Evolutionary conservation across 257 asterid genomes (phyloP), one percentile per base, ranked within the genome.

Genomic region (Capsicum chinense): DNA sequence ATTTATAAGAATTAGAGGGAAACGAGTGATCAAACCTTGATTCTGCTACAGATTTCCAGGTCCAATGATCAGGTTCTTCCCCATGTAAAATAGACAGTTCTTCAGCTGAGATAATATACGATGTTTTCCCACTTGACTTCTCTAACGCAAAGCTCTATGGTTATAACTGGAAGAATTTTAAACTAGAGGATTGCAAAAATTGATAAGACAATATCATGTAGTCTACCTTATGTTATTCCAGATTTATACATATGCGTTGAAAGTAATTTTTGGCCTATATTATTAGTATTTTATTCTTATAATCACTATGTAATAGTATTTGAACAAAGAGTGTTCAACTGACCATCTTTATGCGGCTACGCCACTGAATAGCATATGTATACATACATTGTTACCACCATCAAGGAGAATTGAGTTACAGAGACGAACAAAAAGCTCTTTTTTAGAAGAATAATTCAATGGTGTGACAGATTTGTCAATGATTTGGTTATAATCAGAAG

Each of bases 101-200:
- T 69, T 81, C 14, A 0, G 90, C 85, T 21, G 91, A 89, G 56
- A 89, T 58, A 17, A 83, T 56, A 83, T 78, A 89, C 6, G 82
- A 83, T 67, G 81, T 89, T 70, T 68, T 66, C 2, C 91, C 90
- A 7, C 66, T 86, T 6, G 85, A 89, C 60, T 84, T 85, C 21
- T 89, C 91, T 37, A 89, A 54, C 11, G 82, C 83, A 83, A 87
- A 89, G 57, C 87, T 85, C 91, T 87, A 80, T 87, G 82, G 7
- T 76, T 14, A 33, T 66, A 21, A 21, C 44, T 21, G 0, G 2
- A 85, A 33, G 48, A 57, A 17, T 9, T 16, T 3, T 54, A 42
- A 12, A 39, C 17, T 56, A n/a, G 9, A 60, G 4, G 4, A 37
- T 58, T 60, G 21, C 5, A 66, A 47, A 5, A 47, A 33, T 33